Evolutionary conservation across 2,329 filamentous ascomycete genomes (phyloP), one percentile per base, ranked within the genome.

Genomic region (Paraphoma sp.): DNA sequence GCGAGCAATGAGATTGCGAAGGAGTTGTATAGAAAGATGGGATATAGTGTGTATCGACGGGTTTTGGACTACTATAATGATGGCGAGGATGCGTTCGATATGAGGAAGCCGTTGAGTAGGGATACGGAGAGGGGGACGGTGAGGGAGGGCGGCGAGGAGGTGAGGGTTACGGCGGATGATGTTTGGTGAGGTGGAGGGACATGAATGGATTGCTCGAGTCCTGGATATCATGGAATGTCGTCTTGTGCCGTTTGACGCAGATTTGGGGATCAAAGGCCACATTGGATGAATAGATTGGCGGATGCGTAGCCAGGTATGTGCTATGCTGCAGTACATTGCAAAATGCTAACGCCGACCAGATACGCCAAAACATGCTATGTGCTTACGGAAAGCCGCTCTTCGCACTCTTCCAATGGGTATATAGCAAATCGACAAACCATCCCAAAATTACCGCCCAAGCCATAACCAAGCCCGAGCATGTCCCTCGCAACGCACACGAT

Each of bases 51-150:
- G 45, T 99, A 90, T 78, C 85, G 95, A 45, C 86, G 92, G 9
- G 94, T 99, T 44, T 88, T 92, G 67, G 90, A 90, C 69, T 99
- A 99, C 77, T 99, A 99, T 72, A 92, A 90, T 61, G 93, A 97
- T 73, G 91, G 96, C 73, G 93, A 96, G 77, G 94, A 98, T 80
- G 95, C 94, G 16, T 95, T 92, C 75, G 95, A 99, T 79, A 99
- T 99, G 95, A 87, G 95, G 63, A 98, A 97, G 76, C 87, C 92
- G 38, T 87, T 94, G 80, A 90, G 86, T 77, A 86, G 93, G 70
- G 95, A 99, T 79, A 86, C 84, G 75, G 85, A 89, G 53, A 80
- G 84, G 55, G 85, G 91, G 75, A 92, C 96, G 77, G 84, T 96
- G 46, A 86, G 95, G 63, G 86, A 89, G 51, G 87, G 94, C 67